These are phyloP conservation scores for Aspergillus carlsbadensis DNA, from an alignment of 495 filamentous ascomycete species.

Conservation along the genomic window DNA sequence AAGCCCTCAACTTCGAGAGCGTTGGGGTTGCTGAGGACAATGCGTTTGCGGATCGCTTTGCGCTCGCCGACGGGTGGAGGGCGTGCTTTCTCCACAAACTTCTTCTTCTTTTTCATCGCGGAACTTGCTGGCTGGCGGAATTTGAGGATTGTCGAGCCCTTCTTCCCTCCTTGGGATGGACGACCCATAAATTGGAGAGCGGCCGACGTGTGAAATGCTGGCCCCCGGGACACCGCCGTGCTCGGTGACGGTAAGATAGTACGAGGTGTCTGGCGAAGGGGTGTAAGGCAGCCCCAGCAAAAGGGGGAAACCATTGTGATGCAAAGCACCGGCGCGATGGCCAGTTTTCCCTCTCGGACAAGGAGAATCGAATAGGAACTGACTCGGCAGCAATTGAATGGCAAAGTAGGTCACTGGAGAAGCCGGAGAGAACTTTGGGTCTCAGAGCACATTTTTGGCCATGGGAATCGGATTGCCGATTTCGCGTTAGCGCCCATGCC, in stretches of 20 bases:
- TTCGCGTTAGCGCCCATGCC: slow-evolving; percentile 25
- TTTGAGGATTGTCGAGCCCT: slow-evolving; percentile 24
- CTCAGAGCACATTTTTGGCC: slow-evolving; percentile 36
- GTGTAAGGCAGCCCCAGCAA: slow-evolving; percentile 66
- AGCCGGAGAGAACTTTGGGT: slow-evolving; percentile 19
- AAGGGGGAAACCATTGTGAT: slow-evolving; percentile 63
- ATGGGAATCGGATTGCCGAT: slow-evolving; percentile 18
- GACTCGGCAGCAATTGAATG: slow-evolving; percentile 24
- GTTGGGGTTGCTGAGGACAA: slow-evolving; percentile 91
- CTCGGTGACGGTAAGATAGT: slow-evolving; percentile 34
- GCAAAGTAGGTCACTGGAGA: slow-evolving; percentile 16
- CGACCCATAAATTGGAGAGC: slow-evolving; percentile 37
- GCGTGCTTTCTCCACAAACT: slow-evolving; percentile 36
- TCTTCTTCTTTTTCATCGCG: slow-evolving; percentile 53
- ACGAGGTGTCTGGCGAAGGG: slow-evolving; percentile 49
- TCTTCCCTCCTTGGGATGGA: slow-evolving; percentile 44
- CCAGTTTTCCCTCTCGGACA: slow-evolving; percentile 37
- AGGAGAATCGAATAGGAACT: slow-evolving; percentile 25
- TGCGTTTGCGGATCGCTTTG: slow-evolving; percentile 80
- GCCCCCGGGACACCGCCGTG: slow-evolving; percentile 37
- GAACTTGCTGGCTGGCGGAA: slow-evolving; percentile 41
- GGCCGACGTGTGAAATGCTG: slow-evolving; percentile 47
- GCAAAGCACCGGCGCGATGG: slow-evolving; percentile 32
- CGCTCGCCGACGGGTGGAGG: slow-evolving; percentile 73
- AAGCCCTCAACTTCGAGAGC: slow-evolving; percentile 72